Conservation (phyloP, 2,329 filamentous ascomycete genomes). For the Penicillium sp. region DNA sequence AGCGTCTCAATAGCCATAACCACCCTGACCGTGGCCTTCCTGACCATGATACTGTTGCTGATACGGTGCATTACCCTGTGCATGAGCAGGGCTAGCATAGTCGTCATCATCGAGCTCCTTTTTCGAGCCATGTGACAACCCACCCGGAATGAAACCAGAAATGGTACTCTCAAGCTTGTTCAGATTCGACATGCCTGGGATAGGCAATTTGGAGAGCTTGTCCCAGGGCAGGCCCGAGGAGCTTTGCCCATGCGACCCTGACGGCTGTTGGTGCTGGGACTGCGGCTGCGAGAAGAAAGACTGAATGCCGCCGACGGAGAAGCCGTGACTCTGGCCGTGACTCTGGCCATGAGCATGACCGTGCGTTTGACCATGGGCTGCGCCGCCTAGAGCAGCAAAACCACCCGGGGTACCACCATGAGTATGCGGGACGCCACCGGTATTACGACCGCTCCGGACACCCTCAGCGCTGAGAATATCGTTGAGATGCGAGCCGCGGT, state of each 20-base stretch:
- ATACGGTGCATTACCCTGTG: conserved; percentile 9
- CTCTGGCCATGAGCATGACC: conserved; percentile 1
- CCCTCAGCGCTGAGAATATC: conserved; percentile 78
- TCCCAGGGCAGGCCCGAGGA: conserved; percentile 31
- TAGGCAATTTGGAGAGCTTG: conserved; percentile 29
- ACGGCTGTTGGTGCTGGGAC: conserved; percentile 29
- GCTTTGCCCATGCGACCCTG: conserved; percentile 4
- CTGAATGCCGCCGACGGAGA: conserved; percentile 23
- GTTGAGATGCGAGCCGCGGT: conserved; percentile 70
- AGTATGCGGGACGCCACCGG: conserved; percentile 37
- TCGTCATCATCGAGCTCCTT: conserved; percentile 25
- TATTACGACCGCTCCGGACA: conserved; percentile 79
- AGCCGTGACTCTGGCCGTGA: conserved; percentile 20
- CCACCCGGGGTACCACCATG: conserved; percentile 34
- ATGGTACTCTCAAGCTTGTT: conserved; percentile 40
- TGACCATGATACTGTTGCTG: conserved; percentile 15
- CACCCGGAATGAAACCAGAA: conserved; percentile 36
- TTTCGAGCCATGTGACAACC: conserved; percentile 30
- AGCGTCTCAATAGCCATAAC: neutral
- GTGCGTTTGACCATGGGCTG: conserved; percentile 16
- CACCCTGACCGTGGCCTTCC: neutral
- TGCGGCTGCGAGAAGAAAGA: conserved; percentile 28
- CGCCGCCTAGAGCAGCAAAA: conserved; percentile 32
- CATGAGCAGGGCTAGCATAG: neutral
- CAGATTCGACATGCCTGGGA: conserved; percentile 43